Conservation (phyloP, 352 stramenopile species). For the Halophytophthora polymorphica region DNA sequence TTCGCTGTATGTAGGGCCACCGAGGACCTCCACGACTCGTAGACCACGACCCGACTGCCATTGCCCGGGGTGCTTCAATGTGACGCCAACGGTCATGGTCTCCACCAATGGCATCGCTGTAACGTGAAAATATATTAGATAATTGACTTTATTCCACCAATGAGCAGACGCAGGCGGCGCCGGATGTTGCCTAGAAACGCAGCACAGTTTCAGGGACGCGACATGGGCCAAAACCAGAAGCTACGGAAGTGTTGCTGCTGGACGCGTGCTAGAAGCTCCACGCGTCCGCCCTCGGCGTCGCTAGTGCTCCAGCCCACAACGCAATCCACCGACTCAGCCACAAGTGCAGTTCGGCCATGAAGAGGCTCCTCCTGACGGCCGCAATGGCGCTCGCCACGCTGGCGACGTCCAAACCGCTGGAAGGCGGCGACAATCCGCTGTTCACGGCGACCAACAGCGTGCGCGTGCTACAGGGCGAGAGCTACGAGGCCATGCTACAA, state of each 20-base stretch:
- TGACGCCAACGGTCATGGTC: no score
- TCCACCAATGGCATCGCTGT: no score
- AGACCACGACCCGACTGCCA: no score
- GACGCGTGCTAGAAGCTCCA: constrained; percentile 4
- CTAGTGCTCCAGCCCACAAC: neutral
- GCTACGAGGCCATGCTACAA: constrained; percentile 39
- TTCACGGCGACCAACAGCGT: constrained; percentile 67
- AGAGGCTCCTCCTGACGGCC: constrained; percentile 13
- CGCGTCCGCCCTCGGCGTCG: constrained; percentile 7
- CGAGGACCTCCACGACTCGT: no score
- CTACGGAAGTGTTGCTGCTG: neutral
- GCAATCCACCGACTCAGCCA: neutral
- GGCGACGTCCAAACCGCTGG: constrained; percentile 7
- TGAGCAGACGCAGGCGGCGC: no score
- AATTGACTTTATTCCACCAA: no score
- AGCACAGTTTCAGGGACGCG: constrained; percentile 4
- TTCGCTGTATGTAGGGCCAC: no score
- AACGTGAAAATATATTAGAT: no score
- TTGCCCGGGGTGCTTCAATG: no score
- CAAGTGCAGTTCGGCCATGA: constrained; percentile 10
- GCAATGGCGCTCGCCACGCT: constrained; percentile 2
- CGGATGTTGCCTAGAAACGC: constrained; percentile 3
- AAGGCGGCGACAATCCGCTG: constrained; percentile 44
- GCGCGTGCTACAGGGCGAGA: constrained; percentile 27
- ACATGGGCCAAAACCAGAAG: neutral